Evolutionary conservation across 441 rosid genomes (phyloP), one percentile per base, ranked within the genome.

Genomic region (Manihot esculenta): DNA sequence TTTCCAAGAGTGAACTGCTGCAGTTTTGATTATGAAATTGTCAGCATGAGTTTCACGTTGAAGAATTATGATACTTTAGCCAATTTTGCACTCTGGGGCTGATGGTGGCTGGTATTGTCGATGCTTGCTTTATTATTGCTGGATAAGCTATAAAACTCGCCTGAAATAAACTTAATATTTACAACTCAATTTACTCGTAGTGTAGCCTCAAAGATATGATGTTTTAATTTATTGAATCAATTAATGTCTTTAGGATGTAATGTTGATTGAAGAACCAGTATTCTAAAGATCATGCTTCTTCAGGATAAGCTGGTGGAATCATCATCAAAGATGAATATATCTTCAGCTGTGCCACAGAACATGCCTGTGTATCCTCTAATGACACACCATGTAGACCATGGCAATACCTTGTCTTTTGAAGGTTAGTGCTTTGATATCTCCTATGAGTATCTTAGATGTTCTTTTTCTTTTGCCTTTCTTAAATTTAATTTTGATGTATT

Each of bases 291-390:
- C 83, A 78, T 81, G 50, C 84, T 73, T 90, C 81, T 89, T 83
- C 89, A 89, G 98, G 97, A 89, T 82, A 89, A 93, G 82, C 85
- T 83, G 77, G 78, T 76, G 80, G 94, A 85, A 76, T 80, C 88
- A 81, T 87, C 91, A n/a, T 73, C 87, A 57, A 85, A 76, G 75
- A 74, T 80, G 30, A 80, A 76, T 74, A 35, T 80, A 15, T 76
- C 83, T 82, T 82, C 87, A 76, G 75, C 72, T 76, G 66, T 83
- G 55, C 81, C 84, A n/a, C 84, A 84, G 75, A 89, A 76, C 78
- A 76, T 85, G 76, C 81, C 85, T 76, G 55, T 79, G 0, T 87
- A 89, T 83, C 84, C 97, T 81, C 77, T 79, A 60, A 77, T 73
- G 78, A 77, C 78, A 78, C 85, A 77, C 69, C 79, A 74, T 26